These are phyloP conservation scores for Aspergillus intermedius DNA, from an alignment of 2,329 filamentous ascomycete species.

Conservation along the genomic window DNA sequence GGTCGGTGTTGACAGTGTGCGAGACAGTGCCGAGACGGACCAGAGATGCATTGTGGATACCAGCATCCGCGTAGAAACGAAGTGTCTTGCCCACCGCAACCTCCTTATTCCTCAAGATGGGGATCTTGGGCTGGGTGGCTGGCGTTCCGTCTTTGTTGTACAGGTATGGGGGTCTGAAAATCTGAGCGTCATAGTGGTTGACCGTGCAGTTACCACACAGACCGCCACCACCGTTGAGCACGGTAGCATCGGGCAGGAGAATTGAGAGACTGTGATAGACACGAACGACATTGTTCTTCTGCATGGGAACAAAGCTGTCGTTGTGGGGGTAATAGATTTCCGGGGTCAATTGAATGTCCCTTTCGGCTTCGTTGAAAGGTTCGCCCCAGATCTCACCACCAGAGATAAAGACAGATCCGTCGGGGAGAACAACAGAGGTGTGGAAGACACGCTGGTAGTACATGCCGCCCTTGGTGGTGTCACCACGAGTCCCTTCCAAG, in stretches of 20 bases:
- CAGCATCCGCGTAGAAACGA: not conserved
- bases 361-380: conserved; percentile 40
- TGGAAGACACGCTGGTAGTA: conserved; percentile 38
- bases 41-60: conserved; percentile 31
- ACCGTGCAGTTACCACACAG: conserved; percentile 44
- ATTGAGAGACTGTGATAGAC: conserved; percentile 47
- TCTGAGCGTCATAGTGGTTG: conserved; percentile 51
- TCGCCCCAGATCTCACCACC: conserved; percentile 42
- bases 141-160: conserved; percentile 40
- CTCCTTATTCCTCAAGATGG: not conserved
- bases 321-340: conserved; percentile 44
- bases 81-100: not conserved
- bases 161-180: conserved; percentile 53
- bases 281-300: conserved; percentile 15
- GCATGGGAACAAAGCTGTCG: conserved; percentile 30
- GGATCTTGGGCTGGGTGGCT: not conserved
- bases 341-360: conserved; percentile 33
- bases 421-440: conserved; percentile 45
- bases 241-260: conserved; percentile 46
- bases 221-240: conserved; percentile 48
- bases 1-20: conserved; percentile 54
- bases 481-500: conserved; percentile 29
- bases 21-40: conserved; percentile 47
- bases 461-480: conserved; percentile 44
- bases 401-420: conserved; percentile 43